Evolutionary conservation across 169 alveolate species (phyloP), one percentile per base, ranked within the genome.

Genomic region (Eimeria nieschulzi): DNA sequence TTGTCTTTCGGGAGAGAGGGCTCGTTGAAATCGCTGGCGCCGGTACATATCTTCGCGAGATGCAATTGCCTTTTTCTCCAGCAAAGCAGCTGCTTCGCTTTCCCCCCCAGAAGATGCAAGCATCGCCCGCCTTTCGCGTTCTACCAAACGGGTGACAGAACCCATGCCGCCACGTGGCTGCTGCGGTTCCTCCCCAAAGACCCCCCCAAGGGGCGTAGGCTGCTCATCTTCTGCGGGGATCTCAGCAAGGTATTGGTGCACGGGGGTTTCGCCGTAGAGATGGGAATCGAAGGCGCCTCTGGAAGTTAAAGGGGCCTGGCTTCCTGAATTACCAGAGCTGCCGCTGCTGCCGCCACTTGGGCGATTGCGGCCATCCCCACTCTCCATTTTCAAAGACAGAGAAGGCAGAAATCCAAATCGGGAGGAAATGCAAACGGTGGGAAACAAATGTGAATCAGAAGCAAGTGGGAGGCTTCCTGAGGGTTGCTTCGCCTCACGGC

Each of bases 1-100:
- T 25, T 93, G 95, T 15, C 98, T 83, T 87, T 94, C 97, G 0
- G 98, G 98, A 5, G 98, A 96, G 19, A 96, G 94, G 72, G 93
- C 92, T 33, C 92, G 72, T 54, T 92, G 92, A 63, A 55, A 82
- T 17, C 91, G 55, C 73, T 86, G 91, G 13, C 95, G 53, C 68
- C 93, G 83, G 21, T 92, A 92, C 61, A 55, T 7, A 33, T 92
- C 93, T 64, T 92, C 93, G 8, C 95, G 82, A 5, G 93, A 79
- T 0, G 90, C 93, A n/a, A 86, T 92, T 17, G 95, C 78, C 83
- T 83, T 92, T 39, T 82, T 51, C 88, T 51, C 79, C 63, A 46
- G 63, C 26, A 64, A 13, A 63, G 56, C 83, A n/a, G 72, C 56
- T 15, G 68, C 92, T n/a, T 59, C 87, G 23, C 17, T 21, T 9